Evolutionary conservation across 1,284 basidiomycete genomes (phyloP).

Genomic region (Pyrrhoderma noxium): DNA sequence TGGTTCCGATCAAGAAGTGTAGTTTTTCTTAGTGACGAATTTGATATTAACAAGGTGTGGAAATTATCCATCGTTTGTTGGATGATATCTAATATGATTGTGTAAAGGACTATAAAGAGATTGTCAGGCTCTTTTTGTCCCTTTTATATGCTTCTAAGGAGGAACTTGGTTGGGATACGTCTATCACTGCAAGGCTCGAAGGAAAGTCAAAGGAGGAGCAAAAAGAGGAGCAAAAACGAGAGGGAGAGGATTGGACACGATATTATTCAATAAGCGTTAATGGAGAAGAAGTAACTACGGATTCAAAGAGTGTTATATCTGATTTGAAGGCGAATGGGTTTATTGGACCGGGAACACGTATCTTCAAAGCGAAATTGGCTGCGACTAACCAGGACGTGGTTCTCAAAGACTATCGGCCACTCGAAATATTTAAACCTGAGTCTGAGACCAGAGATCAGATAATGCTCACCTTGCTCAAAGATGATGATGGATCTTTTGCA

Average conservation of each 20-base stretch:
- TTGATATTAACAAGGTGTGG: too few species aligned
- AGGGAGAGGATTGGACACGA: not conserved
- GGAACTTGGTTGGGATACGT: slow-evolving; percentile 5
- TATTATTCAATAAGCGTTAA: too few species aligned
- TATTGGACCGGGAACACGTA: not conserved
- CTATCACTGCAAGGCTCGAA: not conserved
- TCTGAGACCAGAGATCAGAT: not conserved
- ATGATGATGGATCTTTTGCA: not conserved
- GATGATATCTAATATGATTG: not conserved
- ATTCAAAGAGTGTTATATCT: not conserved
- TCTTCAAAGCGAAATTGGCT: not conserved
- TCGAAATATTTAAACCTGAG: not conserved
- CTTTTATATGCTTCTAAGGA: slow-evolving; percentile 1
- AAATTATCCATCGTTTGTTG: not conserved
- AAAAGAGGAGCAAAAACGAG: not conserved
- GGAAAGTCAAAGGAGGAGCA: too few species aligned
- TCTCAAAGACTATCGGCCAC: not conserved
- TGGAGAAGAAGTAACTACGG: not conserved
- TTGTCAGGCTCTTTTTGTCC: not conserved
- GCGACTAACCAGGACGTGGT: not conserved
- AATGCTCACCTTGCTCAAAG: not conserved
- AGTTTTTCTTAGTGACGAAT: too few species aligned
- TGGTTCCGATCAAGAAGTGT: not conserved
- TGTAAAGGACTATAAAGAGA: not conserved
- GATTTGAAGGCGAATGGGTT: not conserved